Evolutionary conservation across 768 basidiomycete genomes (phyloP).

Genomic region (Agaricus bisporus): DNA sequence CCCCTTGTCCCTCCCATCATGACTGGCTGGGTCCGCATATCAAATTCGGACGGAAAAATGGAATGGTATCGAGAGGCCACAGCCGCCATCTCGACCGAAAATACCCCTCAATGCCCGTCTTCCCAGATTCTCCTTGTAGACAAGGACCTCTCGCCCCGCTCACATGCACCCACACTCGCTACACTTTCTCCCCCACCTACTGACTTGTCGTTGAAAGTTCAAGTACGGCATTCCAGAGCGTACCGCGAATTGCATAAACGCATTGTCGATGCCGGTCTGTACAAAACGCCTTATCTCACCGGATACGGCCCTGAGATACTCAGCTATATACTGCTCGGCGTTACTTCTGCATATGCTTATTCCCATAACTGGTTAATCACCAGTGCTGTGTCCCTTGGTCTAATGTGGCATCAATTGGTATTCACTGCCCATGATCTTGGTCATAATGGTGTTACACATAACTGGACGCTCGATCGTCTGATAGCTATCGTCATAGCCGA

Average conservation of each 20-base stretch:
- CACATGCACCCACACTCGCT: conserved; percentile 32
- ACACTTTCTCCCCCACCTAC: conserved; percentile 50
- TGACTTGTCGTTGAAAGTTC: conserved; percentile 46
- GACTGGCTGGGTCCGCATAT: conserved; percentile 71
- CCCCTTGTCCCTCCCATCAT: conserved; percentile 84
- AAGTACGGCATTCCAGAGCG: conserved; percentile 65
- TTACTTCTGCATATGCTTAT: conserved; percentile 57
- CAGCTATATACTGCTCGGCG: conserved; percentile 68
- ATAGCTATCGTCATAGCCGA: conserved; percentile 77
- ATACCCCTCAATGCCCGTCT: conserved; percentile 24
- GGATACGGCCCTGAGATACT: conserved; percentile 87
- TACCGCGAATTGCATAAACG: conserved; percentile 76
- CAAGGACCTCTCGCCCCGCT: conserved; percentile 22
- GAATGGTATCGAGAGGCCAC: conserved; percentile 64
- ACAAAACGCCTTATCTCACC: conserved; percentile 72
- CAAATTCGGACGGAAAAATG: conserved; percentile 25
- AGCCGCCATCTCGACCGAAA: conserved; percentile 28
- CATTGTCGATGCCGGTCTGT: conserved; percentile 75
- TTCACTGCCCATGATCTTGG: conserved; percentile 94
- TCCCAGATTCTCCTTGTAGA: conserved; percentile 62
- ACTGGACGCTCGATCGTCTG: conserved; percentile 76
- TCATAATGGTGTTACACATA: conserved; percentile 88
- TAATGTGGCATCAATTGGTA: conserved; percentile 93
- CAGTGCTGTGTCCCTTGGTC: conserved; percentile 78
- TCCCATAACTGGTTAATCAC: conserved; percentile 54